phyloP scores from a whole-genome alignment of 306 rosid genomes.

The Lathyrus aphaca region DNA sequence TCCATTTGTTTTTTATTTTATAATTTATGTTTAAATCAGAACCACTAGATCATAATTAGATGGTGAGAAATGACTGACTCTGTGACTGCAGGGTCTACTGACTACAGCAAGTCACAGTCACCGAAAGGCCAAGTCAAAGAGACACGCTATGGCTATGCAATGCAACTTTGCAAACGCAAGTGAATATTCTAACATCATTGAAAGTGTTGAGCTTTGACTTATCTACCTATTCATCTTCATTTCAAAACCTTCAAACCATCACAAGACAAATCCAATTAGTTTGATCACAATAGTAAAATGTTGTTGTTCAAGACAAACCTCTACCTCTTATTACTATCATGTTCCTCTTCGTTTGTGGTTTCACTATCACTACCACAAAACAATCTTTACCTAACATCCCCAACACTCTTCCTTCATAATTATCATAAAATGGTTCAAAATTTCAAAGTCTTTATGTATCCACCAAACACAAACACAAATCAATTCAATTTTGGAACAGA shows the following conservation, averaged over 20 bases:
- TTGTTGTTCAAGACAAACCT: slow-evolving; percentile 5
- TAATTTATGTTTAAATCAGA: too few relatives aligned
- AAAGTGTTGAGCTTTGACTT: not conserved
- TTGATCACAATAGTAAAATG: not conserved
- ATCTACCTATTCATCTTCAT: not conserved
- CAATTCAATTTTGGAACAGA: slow-evolving; percentile 40
- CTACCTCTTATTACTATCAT: not conserved
- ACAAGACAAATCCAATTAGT: not conserved
- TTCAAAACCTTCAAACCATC: slow-evolving; percentile 1
- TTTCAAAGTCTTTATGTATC: slow-evolving; percentile 61
- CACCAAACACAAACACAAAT: slow-evolving; percentile 40
- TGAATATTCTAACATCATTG: not conserved
- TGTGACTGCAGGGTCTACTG: too few relatives aligned
- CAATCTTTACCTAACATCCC: slow-evolving; percentile 58
- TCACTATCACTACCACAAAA: slow-evolving; percentile 8
- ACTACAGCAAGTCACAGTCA: not conserved
- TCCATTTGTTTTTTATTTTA: too few relatives aligned
- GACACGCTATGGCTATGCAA: not conserved
- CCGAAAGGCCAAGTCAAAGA: not conserved
- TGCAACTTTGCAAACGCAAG: not conserved
- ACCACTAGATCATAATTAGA: too few relatives aligned
- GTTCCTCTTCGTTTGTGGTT: slow-evolving; percentile 1
- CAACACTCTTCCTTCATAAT: slow-evolving; percentile 47
- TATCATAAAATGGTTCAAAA: slow-evolving; percentile 58
- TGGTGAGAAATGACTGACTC: too few relatives aligned